Evolutionary conservation across 148 eudicot species (phyloP).

Genomic region (Limonium bicolor): DNA sequence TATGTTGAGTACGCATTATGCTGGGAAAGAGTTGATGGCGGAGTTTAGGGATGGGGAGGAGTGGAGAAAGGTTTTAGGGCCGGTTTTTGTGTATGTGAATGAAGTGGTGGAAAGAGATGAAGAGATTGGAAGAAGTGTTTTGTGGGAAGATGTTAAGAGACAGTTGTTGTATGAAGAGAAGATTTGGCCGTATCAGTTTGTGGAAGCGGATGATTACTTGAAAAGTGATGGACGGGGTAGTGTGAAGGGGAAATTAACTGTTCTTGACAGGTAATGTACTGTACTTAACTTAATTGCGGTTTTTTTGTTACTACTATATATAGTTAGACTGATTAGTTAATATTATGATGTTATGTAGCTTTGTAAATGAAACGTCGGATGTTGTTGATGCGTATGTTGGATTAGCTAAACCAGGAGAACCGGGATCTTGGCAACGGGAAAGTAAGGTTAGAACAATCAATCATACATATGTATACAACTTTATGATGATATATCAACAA

Average conservation of each 20-base stretch:
- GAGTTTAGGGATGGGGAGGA: conserved; percentile 45
- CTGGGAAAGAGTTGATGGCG: conserved; percentile 46
- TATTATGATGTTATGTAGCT: neutral
- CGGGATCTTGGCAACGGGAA: conserved; percentile 93
- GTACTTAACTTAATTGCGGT: neutral
- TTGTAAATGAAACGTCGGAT: neutral
- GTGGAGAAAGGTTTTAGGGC: conserved; percentile 86
- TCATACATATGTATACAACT: neutral
- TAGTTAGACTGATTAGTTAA: neutral
- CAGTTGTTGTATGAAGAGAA: neutral
- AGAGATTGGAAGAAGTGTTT: conserved; percentile 33
- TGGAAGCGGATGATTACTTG: neutral
- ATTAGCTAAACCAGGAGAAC: conserved; percentile 75
- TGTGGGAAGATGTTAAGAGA: conserved; percentile 70
- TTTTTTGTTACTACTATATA: neutral
- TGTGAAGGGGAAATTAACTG: neutral
- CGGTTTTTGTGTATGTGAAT: conserved; percentile 60
- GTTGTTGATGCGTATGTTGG: conserved; percentile 71
- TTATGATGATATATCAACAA: neutral
- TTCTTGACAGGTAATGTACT: conserved; percentile 1
- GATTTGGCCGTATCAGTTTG: conserved; percentile 1
- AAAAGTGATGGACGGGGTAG: neutral
- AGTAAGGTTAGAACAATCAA: conserved; percentile 51
- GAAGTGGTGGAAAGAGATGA: conserved; percentile 22
- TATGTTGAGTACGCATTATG: conserved; percentile 65